Evolutionary conservation across 192 early-diverging fungal species (phyloP), one percentile per base, ranked within the genome.

Genomic region (Globomyces pollinis-pini): DNA sequence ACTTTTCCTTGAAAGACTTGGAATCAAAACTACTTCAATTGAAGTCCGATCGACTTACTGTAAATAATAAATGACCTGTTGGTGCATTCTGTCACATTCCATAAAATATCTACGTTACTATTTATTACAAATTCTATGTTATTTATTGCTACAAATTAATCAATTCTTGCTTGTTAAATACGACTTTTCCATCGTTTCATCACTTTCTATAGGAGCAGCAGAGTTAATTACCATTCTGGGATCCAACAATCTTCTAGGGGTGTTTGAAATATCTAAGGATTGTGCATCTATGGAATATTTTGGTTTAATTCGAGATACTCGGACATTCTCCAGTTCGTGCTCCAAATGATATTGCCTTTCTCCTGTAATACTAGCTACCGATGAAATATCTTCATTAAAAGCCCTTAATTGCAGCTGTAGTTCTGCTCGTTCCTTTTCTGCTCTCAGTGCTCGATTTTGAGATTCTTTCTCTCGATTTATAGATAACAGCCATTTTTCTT

Each of bases 1-100:
- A 3, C 3, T 47, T 47, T 47, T 47, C 44, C 28, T 26, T 47
- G 8, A 47, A 26, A 26, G 44, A 47, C 28, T 47, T 47, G 23
- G 44, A 24, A 47, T 26, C 13, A 24, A 47, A 47, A 47, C 23
- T 47, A 13, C 23, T 26, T 5, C 21, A 47, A 47, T 47, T 47
- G 44, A 47, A 47, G 28, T 26, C 23, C 23, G 44, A 47, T 20
- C 16, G 44, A 26, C 44, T 47, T 24, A 20, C 1, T 24, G 23
- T 47, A 24, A 20, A 47, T 47, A 47, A 47, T 47, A 47, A 47
- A n/a, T n/a, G n/a, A 47, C 2, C 28, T 20, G 16, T 47, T 47
- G 21, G 21, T 47, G 44, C 28, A 47, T 47, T 47, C 21, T 11
- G 7, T 47, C 44, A 13, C 2, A 26, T 2, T 47, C 6, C 8